Evolutionary conservation across 257 asterid genomes (phyloP).

Genomic region (Solanum clarkiae): DNA sequence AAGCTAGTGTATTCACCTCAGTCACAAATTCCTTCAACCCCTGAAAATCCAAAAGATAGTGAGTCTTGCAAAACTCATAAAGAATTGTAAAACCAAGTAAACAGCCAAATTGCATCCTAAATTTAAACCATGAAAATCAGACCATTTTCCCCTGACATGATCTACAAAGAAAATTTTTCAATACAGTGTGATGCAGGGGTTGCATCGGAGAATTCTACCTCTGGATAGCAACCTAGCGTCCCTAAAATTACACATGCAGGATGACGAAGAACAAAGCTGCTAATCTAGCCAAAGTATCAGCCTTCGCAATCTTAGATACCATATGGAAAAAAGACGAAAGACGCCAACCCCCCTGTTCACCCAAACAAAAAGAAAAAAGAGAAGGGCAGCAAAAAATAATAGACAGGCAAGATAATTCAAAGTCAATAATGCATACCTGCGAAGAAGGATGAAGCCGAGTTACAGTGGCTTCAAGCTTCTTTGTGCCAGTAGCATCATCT

Average conservation of each 20-base stretch:
- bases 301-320: neutral
- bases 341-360: neutral
- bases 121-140: neutral
- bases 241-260: neutral
- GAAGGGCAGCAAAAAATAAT: neutral
- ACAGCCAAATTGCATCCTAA: neutral
- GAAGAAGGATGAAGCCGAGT: slow-evolving; percentile 68
- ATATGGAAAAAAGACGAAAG: neutral
- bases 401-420: neutral
- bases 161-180: neutral
- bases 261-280: neutral
- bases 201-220: neutral
- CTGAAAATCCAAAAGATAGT: slow-evolving; percentile 24
- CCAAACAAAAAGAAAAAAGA: neutral
- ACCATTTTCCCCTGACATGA: neutral
- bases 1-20: slow-evolving; percentile 67
- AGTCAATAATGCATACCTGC: slow-evolving; percentile 30
- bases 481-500: slow-evolving; percentile 43
- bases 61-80: neutral
- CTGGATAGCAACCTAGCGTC: neutral
- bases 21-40: slow-evolving; percentile 74
- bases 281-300: neutral
- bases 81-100: neutral
- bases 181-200: neutral
- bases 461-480: slow-evolving; percentile 72